A percentile compares a stretch with the other conserved stretches of the same genome.
Conservation (phyloP, 2,329 filamentous ascomycete species). For the Stylonectria norvegica region DNA sequence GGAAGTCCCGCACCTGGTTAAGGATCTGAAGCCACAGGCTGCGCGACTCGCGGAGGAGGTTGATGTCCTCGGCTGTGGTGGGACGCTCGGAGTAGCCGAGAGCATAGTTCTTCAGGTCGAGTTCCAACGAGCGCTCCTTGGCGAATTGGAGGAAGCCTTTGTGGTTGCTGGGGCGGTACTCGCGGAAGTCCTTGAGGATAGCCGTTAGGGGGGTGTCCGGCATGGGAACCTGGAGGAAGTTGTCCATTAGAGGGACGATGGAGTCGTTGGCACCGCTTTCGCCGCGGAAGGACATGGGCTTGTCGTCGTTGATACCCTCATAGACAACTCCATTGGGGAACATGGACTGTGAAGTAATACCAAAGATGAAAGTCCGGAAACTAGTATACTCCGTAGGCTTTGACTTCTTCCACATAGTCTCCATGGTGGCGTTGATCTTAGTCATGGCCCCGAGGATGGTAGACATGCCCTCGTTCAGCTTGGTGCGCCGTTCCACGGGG, state of each 20-base stretch:
- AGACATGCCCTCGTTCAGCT: conserved; percentile 62
- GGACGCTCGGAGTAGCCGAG: conserved; percentile 33
- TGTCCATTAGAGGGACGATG: conserved; percentile 89
- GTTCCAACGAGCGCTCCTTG: conserved; percentile 42
- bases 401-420: conserved; percentile 87
- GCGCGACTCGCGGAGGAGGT: conserved; percentile 52
- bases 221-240: conserved; percentile 82
- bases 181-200: conserved; percentile 83
- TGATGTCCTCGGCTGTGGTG: conserved; percentile 28
- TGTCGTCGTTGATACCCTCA: conserved; percentile 68
- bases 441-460: conserved; percentile 56
- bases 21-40: conserved; percentile 62
- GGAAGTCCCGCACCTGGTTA: conserved; percentile 75
- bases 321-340: conserved; percentile 91
- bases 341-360: conserved; percentile 90
- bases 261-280: conserved; percentile 93
- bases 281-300: conserved; percentile 79
- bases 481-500: conserved; percentile 40
- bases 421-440: conserved; percentile 77
- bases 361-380: conserved; percentile 96
- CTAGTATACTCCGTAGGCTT: conserved; percentile 79
- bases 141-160: conserved; percentile 79
- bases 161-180: conserved; percentile 86
- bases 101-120: conserved; percentile 58
- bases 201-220: conserved; percentile 83